Base-by-base conservation (phyloP, 257 asterid genomes). In the Ophiorrhiza pumila region DNA sequence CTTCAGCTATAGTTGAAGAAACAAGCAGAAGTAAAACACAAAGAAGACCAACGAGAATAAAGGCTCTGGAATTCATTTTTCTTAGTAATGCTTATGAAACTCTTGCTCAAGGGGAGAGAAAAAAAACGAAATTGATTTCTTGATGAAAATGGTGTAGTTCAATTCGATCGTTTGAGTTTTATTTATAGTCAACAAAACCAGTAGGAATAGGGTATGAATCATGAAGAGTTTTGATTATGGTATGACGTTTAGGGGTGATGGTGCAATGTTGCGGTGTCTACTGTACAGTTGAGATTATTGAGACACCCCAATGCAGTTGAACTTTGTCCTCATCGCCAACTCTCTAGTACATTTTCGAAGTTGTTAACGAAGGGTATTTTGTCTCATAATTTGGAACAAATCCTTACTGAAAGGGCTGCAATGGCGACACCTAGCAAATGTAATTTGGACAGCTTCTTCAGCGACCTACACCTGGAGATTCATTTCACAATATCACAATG, bases 61-160 rank as follows among this genome's bases (percentile, higher is more conserved):
- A 63, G 4, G 64, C 46, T 25, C 53, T 50, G 22, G 35, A 56
- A 45, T 49, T 64, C 77, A 73, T 63, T 64, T 62, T 73, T 17
- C 11, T 46, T n/a, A n/a, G n/a, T n/a, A n/a, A n/a, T 20, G 57
- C 27, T 18, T 18, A 7, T 50, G 11, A n/a, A n/a, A n/a, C n/a
- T n/a, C n/a, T n/a, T n/a, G n/a, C n/a, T n/a, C n/a, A n/a, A n/a
- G n/a, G n/a, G n/a, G n/a, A n/a, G 13, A 11, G 4, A 20, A 53
- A 27, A 22, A 53, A 53, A 7, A 4, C 22, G 31, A 23, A 7
- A n/a, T 7, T 53, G 14, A 23, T 7, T 7, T 8, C 10, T n/a
- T 7, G 22, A n/a, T 9, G 59, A 4, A 8, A n/a, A n/a, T n/a
- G n/a, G n/a, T n/a, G n/a, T n/a, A n/a, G n/a, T n/a, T n/a, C 5